Evolutionary conservation across 2,329 filamentous ascomycete species (phyloP), one percentile per base, ranked within the genome.

Genomic region (Trichoderma sp.): DNA sequence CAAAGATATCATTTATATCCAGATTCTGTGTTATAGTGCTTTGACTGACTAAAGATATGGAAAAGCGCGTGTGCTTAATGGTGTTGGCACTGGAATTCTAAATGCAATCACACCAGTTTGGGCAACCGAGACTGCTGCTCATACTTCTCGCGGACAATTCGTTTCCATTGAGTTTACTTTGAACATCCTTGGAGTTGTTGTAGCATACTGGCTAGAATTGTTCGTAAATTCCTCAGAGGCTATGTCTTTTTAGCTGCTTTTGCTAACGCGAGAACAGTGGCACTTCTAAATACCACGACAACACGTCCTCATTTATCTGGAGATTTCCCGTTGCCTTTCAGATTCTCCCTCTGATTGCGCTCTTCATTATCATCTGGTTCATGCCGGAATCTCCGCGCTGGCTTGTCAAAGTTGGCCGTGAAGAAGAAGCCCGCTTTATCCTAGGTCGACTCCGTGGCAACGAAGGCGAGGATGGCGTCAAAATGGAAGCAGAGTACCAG

Each of bases 121-220:
- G 90, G 90, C 90, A 1, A 91, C 91, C 0, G 91, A 93, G 79
- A 91, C 89, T 0, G 88, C 90, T 0, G 87, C 91, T 51, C 89
- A 92, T 76, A 92, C 87, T 0, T 90, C 88, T 2, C 86, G 92
- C 53, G 92, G 92, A 6, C 86, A 89, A 62, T 92, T 92, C 74
- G 88, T 93, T 71, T 89, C 90, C 11, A 89, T 92, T 69, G 91
- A 93, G 76, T 93, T 93, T 74, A 93, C 90, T 0, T 80, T 93
- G 9, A 93, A 93, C 77, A 92, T 93, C 73, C 89, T 92, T 62
- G 91, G 91, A 76, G 89, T 92, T 0, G 87, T 90, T 0, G 79
- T 82, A 3, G 81, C 81, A 3, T 92, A 92, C 74, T 91, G 89
- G 89, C 79, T 86, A 7, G 84, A 86, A 75, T 90, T 87, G 34